Conservation (phyloP, 176 grass and related monocot genomes). For the Triticum dicoccoides region DNA sequence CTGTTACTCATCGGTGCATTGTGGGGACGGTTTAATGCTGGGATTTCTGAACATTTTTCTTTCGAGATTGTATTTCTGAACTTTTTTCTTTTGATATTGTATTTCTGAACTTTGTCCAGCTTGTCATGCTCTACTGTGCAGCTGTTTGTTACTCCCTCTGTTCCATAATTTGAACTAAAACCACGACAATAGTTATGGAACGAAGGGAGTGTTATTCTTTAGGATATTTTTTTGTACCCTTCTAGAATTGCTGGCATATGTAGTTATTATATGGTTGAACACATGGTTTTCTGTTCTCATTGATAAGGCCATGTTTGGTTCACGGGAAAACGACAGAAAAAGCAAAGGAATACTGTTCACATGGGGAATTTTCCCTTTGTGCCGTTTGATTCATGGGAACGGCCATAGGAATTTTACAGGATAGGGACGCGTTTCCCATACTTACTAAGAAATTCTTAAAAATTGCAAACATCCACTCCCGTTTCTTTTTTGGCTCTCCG, state of each 20-base stretch:
- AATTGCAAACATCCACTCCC: neutral
- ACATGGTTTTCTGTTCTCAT: slow-evolving; percentile 21
- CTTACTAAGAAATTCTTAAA: neutral
- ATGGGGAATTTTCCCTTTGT: neutral
- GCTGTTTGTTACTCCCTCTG: neutral
- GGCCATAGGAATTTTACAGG: neutral
- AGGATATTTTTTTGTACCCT: neutral
- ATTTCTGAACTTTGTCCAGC: neutral
- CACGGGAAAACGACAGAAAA: neutral
- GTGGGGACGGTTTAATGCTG: neutral
- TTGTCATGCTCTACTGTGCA: neutral
- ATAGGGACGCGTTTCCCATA: neutral
- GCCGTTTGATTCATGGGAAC: neutral
- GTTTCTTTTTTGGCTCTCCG: neutral
- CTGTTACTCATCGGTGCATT: neutral
- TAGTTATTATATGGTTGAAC: neutral
- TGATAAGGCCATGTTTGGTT: slow-evolving; percentile 4
- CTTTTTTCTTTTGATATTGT: neutral
- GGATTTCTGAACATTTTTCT: neutral
- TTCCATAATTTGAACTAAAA: too few species aligned
- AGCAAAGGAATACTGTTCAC: neutral
- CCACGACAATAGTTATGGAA: too few species aligned
- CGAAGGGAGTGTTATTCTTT: neutral
- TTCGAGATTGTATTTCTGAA: neutral
- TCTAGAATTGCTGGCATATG: neutral